Percentiles rank a stretch among this genome's conserved stretches.
These are phyloP conservation scores for Durusdinium trenchii DNA, from an alignment of 73 alveolate genomes.

Conservation along the genomic window DNA sequence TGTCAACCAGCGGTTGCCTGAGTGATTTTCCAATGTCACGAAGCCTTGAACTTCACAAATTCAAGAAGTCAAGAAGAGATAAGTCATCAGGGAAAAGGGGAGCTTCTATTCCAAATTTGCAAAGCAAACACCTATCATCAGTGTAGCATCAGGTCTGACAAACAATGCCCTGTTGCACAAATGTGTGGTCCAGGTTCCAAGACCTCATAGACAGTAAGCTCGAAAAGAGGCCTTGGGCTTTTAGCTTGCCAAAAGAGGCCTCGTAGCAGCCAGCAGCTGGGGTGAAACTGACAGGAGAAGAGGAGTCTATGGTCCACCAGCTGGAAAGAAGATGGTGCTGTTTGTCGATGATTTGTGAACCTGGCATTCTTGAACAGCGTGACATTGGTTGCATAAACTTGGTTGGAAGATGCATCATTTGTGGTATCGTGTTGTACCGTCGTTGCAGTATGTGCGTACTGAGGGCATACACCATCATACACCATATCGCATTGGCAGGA, in stretches of 20 bases:
- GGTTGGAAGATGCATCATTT: neutral
- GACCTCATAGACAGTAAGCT: conserved; percentile 90
- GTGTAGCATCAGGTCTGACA: no score
- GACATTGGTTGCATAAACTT: neutral
- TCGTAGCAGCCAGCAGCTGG: no score
- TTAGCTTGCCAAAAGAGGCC: conserved; percentile 58
- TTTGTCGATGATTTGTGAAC: conserved; percentile 99
- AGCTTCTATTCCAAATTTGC: no score
- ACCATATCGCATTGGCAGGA: conserved; percentile 98
- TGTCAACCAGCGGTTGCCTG: conserved; percentile 87
- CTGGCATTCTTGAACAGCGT: conserved; percentile 3
- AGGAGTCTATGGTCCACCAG: conserved; percentile 98
- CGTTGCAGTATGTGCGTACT: no score
- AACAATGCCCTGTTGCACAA: neutral
- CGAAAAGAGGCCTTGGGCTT: conserved; percentile 88
- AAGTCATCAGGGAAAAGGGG: no score
- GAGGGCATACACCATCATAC: conserved; percentile 97
- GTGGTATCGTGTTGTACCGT: neutral
- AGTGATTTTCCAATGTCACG: neutral
- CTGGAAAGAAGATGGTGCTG: conserved; percentile 98
- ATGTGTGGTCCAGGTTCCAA: conserved; percentile 38
- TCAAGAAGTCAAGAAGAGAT: no score
- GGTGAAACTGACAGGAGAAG: conserved; percentile 12
- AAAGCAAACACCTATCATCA: no score
- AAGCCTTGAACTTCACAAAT: neutral